Evolutionary conservation across 2,329 filamentous ascomycete species (phyloP).

Genomic region (Fusarium albidum): DNA sequence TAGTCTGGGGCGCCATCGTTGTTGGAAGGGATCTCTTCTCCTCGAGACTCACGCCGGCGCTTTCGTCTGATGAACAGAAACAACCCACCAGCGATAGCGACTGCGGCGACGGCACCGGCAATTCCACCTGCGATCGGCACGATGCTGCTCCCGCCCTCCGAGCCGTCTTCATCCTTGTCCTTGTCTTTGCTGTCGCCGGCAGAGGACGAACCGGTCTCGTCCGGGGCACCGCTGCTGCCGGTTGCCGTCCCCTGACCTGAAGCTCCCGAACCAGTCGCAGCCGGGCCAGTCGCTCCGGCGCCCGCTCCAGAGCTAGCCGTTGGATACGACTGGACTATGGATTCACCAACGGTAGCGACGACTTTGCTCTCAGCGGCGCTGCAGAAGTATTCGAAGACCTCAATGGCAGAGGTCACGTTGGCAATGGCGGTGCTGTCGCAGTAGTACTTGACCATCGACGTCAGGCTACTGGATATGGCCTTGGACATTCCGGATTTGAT

Average conservation of each 20-base stretch:
- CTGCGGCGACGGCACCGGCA: slow-evolving; percentile 37
- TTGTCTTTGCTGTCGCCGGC: background rate
- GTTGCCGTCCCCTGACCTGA: slow-evolving; percentile 24
- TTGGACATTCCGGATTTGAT: slow-evolving; percentile 57
- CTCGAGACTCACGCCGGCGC: slow-evolving; percentile 38
- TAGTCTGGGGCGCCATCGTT: slow-evolving; percentile 29
- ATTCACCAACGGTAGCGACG: slow-evolving; percentile 52
- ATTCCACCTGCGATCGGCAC: slow-evolving; percentile 47
- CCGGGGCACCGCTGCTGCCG: background rate
- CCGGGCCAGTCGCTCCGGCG: slow-evolving; percentile 16
- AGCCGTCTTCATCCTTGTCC: slow-evolving; percentile 11
- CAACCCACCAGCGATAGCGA: slow-evolving; percentile 40
- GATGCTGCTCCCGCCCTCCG: slow-evolving; percentile 31
- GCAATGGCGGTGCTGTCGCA: slow-evolving; percentile 54
- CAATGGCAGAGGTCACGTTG: slow-evolving; percentile 56
- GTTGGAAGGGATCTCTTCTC: slow-evolving; percentile 32
- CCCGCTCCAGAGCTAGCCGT: slow-evolving; percentile 26
- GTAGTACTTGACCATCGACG: slow-evolving; percentile 52
- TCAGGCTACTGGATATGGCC: slow-evolving; percentile 53
- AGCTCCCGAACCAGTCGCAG: slow-evolving; percentile 12
- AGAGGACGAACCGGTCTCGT: background rate
- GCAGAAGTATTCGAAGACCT: slow-evolving; percentile 58
- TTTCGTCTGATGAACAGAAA: slow-evolving; percentile 50
- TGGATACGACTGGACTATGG: slow-evolving; percentile 34
- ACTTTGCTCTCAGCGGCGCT: slow-evolving; percentile 55